Evolutionary conservation across 768 basidiomycete species (phyloP).

Genomic region (Suillus subaureus): DNA sequence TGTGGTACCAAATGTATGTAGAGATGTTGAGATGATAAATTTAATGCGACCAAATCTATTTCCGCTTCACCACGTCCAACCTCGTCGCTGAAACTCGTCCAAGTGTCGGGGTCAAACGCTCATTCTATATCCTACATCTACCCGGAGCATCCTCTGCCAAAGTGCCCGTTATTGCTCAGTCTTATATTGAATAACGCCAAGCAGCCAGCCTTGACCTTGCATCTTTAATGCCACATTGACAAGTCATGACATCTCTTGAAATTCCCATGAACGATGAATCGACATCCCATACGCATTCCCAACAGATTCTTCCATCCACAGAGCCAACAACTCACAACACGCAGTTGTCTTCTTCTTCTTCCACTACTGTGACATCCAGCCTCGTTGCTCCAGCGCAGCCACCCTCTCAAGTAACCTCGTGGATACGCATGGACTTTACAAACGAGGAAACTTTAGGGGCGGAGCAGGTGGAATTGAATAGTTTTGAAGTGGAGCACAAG

Average conservation of each 20-base stretch:
- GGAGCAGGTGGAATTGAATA: conserved; percentile 12
- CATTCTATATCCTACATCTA: background rate
- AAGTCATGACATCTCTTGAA: conserved; percentile 32
- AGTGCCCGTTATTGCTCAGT: background rate
- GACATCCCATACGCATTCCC: conserved; percentile 9
- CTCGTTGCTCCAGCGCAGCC: conserved; percentile 20
- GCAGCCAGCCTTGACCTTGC: background rate
- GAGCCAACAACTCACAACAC: conserved; percentile 3
- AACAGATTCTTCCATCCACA: conserved; percentile 4
- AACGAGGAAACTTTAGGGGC: conserved; percentile 6
- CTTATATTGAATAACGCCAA: background rate
- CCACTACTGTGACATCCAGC: conserved; percentile 10
- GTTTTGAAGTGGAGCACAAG: background rate
- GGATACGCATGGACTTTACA: conserved; percentile 23
- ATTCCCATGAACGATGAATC: conserved; percentile 21
- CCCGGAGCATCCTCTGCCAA: background rate
- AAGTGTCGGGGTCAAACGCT: background rate
- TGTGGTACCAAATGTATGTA: background rate
- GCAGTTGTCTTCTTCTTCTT: conserved; percentile 13
- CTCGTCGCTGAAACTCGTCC: background rate
- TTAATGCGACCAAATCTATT: background rate
- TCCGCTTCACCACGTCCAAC: background rate
- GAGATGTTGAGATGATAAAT: background rate
- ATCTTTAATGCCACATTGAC: conserved; percentile 19
- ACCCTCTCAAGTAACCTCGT: conserved; percentile 30